phyloP scores from a whole-genome alignment of 108 stramenopile genomes.

The Aurantiochytrium sp. region DNA sequence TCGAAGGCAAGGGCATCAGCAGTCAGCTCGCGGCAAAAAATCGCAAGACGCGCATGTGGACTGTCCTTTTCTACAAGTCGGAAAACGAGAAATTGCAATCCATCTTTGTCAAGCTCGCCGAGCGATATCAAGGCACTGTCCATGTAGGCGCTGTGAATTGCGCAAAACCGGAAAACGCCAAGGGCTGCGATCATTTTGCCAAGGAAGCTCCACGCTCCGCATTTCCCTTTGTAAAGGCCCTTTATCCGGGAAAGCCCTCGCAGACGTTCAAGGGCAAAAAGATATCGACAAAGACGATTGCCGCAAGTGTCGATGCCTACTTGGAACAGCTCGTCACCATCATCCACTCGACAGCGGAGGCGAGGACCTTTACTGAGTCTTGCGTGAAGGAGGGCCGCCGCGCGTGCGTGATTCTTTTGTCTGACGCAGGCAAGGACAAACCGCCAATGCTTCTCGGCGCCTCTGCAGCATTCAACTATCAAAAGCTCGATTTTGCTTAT shows the following conservation, averaged over 20 bases:
- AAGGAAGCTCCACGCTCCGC: background rate
- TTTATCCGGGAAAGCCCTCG: background rate
- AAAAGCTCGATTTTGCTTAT: background rate
- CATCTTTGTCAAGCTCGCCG: background rate
- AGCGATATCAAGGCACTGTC: background rate
- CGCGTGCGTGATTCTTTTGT: background rate
- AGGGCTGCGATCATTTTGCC: background rate
- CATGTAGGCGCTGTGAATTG: background rate
- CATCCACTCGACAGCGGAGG: background rate
- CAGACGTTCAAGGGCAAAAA: background rate
- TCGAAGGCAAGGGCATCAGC: background rate
- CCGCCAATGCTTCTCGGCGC: background rate
- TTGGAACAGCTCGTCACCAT: background rate
- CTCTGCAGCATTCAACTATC: background rate
- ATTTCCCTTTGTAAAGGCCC: background rate
- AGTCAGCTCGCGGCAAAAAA: background rate
- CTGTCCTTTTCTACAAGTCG: background rate
- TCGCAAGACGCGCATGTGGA: conserved; percentile 1
- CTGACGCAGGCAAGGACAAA: background rate
- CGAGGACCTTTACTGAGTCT: background rate
- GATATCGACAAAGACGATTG: background rate
- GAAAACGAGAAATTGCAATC: background rate
- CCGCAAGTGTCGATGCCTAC: background rate
- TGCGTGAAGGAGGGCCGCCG: background rate
- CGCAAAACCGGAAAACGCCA: background rate